These are phyloP conservation scores for Stereocaulon alpinum DNA, from an alignment of 495 filamentous ascomycete genomes.

Conservation along the genomic window DNA sequence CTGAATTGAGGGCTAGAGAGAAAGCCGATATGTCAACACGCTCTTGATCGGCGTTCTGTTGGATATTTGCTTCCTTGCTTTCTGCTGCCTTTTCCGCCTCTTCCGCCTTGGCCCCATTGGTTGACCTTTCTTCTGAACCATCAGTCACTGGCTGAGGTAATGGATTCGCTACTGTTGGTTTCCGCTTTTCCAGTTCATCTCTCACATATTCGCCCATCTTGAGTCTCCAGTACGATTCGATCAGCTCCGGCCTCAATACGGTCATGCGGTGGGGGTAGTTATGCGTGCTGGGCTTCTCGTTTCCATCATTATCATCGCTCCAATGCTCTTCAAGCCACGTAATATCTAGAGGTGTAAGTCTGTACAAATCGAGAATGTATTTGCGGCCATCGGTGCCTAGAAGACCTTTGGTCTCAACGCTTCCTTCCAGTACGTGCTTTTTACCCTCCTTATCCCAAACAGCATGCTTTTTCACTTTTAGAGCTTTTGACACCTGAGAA, in stretches of 20 bases:
- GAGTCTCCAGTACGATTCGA: conserved; percentile 69
- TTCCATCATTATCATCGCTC: conserved; percentile 26
- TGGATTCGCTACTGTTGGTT: conserved; percentile 28
- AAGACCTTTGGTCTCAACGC: conserved; percentile 96
- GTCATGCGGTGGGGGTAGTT: conserved; percentile 94
- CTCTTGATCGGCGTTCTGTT: conserved; percentile 37
- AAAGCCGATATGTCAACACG: conserved; percentile 77
- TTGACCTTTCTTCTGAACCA: conserved; percentile 10
- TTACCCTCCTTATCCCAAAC: conserved; percentile 97
- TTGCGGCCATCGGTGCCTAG: conserved; percentile 95
- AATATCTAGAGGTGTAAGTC: conserved; percentile 86
- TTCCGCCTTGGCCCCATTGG: conserved; percentile 15
- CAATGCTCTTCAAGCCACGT: conserved; percentile 73
- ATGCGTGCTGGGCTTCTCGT: conserved; percentile 31
- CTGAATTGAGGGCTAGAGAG: conserved; percentile 82
- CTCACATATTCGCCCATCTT: conserved; percentile 84
- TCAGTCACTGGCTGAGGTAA: conserved; percentile 21
- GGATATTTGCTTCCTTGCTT: conserved; percentile 24
- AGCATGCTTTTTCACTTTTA: conserved; percentile 84
- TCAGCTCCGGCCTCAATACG: conserved; percentile 75
- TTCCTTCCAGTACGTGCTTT: conserved; percentile 84
- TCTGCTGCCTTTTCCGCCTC: conserved; percentile 20
- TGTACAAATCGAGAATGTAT: conserved; percentile 94
- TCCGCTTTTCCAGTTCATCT: conserved; percentile 55
- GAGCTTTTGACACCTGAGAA: conserved; percentile 74